These are phyloP conservation scores for Wickerhamomyces alni DNA, from an alignment of 805 yeast genomes.

Conservation along the genomic window DNA sequence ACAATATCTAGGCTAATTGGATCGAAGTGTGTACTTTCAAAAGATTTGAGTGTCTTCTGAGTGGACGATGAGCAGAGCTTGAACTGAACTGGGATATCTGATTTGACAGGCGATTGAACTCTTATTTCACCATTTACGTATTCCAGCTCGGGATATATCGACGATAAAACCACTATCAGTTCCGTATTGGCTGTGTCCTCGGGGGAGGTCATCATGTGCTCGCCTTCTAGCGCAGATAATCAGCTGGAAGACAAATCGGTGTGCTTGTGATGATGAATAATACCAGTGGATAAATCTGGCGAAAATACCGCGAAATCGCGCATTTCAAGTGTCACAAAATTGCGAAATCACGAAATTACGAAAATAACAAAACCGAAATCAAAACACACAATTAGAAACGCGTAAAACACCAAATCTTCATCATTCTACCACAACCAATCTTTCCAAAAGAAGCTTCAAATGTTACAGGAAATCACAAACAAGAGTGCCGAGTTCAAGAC, in stretches of 20 bases:
- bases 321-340: too few relatives aligned
- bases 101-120: slow-evolving; percentile 1
- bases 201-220: neutral
- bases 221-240: too few relatives aligned
- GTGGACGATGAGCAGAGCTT: neutral
- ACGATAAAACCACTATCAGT: slow-evolving; percentile 35
- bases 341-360: too few relatives aligned
- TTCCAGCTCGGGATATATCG: slow-evolving; percentile 37
- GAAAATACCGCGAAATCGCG: too few relatives aligned
- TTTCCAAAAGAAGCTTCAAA: too few relatives aligned
- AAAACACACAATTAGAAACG: too few relatives aligned
- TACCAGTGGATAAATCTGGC: too few relatives aligned
- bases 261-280: too few relatives aligned
- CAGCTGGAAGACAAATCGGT: too few relatives aligned
- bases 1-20: slow-evolving; percentile 18
- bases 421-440: too few relatives aligned
- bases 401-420: too few relatives aligned
- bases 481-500: neutral
- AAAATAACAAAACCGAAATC: too few relatives aligned
- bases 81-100: slow-evolving; percentile 1
- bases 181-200: slow-evolving; percentile 14
- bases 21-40: neutral
- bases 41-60: neutral
- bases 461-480: neutral
- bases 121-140: neutral